Evolutionary conservation across 495 filamentous ascomycete species (phyloP).

Genomic region (Bacidia rubella): DNA sequence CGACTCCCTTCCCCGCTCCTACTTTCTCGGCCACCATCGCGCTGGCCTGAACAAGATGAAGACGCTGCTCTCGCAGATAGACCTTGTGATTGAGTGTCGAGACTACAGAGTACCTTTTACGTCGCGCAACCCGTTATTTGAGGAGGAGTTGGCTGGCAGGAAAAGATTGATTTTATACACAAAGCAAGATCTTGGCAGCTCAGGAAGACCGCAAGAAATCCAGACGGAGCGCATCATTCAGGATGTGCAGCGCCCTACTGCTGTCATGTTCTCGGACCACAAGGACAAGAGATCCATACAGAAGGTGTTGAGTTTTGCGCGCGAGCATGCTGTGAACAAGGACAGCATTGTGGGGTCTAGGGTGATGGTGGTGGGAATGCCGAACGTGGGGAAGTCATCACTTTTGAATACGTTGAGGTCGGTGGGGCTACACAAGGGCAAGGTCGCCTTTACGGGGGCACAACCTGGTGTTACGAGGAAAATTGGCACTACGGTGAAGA

Average conservation of each 20-base stretch:
- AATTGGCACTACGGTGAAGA: slow-evolving; percentile 69
- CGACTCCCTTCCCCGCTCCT: slow-evolving; percentile 69
- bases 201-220: slow-evolving; percentile 16
- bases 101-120: slow-evolving; percentile 84
- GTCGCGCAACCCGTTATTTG: slow-evolving; percentile 84
- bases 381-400: slow-evolving; percentile 84
- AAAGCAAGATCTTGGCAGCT: slow-evolving; percentile 61
- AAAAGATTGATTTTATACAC: slow-evolving; percentile 81
- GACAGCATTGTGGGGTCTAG: slow-evolving; percentile 56
- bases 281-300: slow-evolving; percentile 35
- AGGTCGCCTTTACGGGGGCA: slow-evolving; percentile 69
- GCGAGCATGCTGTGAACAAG: slow-evolving; percentile 29
- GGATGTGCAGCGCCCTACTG: slow-evolving; percentile 41
- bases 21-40: slow-evolving; percentile 92
- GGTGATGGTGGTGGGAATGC: slow-evolving; percentile 88
- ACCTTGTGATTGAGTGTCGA: slow-evolving; percentile 87
- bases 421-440: slow-evolving; percentile 52
- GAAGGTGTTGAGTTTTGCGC: slow-evolving; percentile 43
- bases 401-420: slow-evolving; percentile 75
- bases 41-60: slow-evolving; percentile 78
- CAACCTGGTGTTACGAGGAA: slow-evolving; percentile 86
- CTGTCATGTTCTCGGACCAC: slow-evolving; percentile 52
- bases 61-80: slow-evolving; percentile 62
- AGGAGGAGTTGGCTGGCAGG: slow-evolving; percentile 52
- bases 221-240: slow-evolving; percentile 37